Conservation (phyloP, 169 alveolate genomes). For the Pseudocohnilembus persalinus region DNA sequence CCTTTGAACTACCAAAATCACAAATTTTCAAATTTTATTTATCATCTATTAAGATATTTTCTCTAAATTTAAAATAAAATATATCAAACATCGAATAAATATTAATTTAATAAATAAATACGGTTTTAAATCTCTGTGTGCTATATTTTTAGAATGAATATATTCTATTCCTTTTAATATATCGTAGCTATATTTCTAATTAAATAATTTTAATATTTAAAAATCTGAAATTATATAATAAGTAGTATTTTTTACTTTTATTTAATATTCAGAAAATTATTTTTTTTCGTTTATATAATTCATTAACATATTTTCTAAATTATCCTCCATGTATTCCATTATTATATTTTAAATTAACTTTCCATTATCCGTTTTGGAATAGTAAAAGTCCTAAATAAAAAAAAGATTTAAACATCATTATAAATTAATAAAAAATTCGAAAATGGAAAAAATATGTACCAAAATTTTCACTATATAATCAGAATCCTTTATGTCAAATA, state of each 20-base stretch:
- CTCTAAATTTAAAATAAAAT: constrained; percentile 25
- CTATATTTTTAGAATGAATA: constrained; percentile 69
- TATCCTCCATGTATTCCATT: constrained; percentile 53
- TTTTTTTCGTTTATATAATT: constrained; percentile 9
- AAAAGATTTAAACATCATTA: background rate
- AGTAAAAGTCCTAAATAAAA: constrained; percentile 37
- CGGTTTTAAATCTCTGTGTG: constrained; percentile 83
- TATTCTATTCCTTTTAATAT: constrained; percentile 50
- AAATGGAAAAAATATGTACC: constrained; percentile 28
- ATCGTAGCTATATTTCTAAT: constrained; percentile 14
- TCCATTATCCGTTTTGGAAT: constrained; percentile 43
- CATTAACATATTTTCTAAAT: constrained; percentile 35
- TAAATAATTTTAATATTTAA: no score
- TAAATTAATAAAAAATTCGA: no score
- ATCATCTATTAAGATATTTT: constrained; percentile 65
- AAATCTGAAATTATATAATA: background rate
- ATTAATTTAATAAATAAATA: background rate
- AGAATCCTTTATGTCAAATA: constrained; percentile 42
- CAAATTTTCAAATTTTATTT: constrained; percentile 65
- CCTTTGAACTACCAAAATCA: constrained; percentile 78
- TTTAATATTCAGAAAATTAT: constrained; percentile 26
- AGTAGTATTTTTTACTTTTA: constrained; percentile 17
- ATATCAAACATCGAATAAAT: background rate
- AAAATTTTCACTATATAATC: constrained; percentile 42
- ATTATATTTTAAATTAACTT: constrained; percentile 47